phyloP scores from a whole-genome alignment of 2,329 filamentous ascomycete genomes.

The Beauveria caledonica region DNA sequence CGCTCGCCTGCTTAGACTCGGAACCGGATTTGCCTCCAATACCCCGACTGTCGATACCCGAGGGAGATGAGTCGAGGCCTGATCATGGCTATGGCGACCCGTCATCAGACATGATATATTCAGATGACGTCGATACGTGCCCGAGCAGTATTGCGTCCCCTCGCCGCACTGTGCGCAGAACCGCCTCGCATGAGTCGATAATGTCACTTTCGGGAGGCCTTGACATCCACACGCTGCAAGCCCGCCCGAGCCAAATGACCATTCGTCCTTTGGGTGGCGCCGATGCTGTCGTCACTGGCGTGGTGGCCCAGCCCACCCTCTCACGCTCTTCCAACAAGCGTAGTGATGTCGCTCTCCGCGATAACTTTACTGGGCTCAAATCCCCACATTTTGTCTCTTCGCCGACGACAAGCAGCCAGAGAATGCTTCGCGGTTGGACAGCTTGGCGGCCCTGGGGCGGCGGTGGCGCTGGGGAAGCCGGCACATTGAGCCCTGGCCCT shows the following conservation, averaged over 20 bases:
- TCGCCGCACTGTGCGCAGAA: slow-evolving; percentile 47
- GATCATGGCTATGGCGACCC: slow-evolving; percentile 16
- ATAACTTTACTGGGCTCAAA: slow-evolving; percentile 38
- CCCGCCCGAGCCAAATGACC: slow-evolving; percentile 67
- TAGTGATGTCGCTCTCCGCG: slow-evolving; percentile 51
- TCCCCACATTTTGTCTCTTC: slow-evolving; percentile 25
- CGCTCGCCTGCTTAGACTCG: slow-evolving; percentile 28
- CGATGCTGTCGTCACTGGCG: slow-evolving; percentile 49
- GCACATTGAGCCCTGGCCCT: background rate
- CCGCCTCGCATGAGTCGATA: slow-evolving; percentile 78
- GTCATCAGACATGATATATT: background rate
- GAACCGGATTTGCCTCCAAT: slow-evolving; percentile 17
- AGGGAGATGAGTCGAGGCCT: slow-evolving; percentile 26
- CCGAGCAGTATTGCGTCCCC: slow-evolving; percentile 14
- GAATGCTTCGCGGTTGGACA: slow-evolving; percentile 23
- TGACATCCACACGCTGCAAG: slow-evolving; percentile 78
- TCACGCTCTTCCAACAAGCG: slow-evolving; percentile 36
- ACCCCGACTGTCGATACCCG: slow-evolving; percentile 23
- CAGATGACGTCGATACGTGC: background rate
- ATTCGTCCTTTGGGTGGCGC: slow-evolving; percentile 44
- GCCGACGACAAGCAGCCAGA: slow-evolving; percentile 18
- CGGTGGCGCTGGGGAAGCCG: slow-evolving; percentile 27
- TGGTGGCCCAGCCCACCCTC: slow-evolving; percentile 52
- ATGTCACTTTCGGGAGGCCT: slow-evolving; percentile 80
- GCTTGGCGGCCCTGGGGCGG: slow-evolving; percentile 42